Evolutionary conservation across 2,329 filamentous ascomycete species (phyloP).

Genomic region (Colletotrichum liaoningense): DNA sequence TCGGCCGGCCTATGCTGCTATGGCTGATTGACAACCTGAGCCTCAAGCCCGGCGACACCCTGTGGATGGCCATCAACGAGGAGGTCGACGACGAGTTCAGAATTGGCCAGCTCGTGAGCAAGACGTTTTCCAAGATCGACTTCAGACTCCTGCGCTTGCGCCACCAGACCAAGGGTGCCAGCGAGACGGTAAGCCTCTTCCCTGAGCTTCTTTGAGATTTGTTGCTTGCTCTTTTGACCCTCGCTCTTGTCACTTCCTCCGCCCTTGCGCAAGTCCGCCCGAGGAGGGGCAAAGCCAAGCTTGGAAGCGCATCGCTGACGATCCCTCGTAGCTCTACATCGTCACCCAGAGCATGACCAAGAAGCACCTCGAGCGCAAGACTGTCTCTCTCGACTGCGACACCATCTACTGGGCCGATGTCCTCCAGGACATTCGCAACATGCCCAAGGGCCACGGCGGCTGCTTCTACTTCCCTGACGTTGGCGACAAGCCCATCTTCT

Average conservation of each 20-base stretch:
- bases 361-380: conserved; percentile 41
- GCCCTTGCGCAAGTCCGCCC: background rate
- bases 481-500: conserved; percentile 44
- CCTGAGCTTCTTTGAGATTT: background rate
- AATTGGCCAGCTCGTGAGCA: conserved; percentile 42
- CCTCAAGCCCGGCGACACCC: conserved; percentile 40
- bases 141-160: conserved; percentile 40
- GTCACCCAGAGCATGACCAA: conserved; percentile 44
- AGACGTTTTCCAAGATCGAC: conserved; percentile 41
- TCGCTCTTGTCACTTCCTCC: no score
- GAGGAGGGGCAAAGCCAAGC: background rate
- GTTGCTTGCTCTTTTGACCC: background rate
- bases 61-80: conserved; percentile 46
- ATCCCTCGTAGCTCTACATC: conserved; percentile 40
- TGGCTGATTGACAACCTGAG: conserved; percentile 45
- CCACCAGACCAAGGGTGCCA: conserved; percentile 44
- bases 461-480: conserved; percentile 44
- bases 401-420: conserved; percentile 47
- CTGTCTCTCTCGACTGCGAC: conserved; percentile 46
- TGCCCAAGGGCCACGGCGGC: conserved; percentile 41
- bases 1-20: conserved; percentile 44
- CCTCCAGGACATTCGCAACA: conserved; percentile 41
- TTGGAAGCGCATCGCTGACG: conserved; percentile 11
- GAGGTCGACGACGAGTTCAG: conserved; percentile 44
- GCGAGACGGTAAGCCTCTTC: conserved; percentile 40